Conservation (phyloP, 805 yeast species). For the Sugiyamaella lignohabitans region DNA sequence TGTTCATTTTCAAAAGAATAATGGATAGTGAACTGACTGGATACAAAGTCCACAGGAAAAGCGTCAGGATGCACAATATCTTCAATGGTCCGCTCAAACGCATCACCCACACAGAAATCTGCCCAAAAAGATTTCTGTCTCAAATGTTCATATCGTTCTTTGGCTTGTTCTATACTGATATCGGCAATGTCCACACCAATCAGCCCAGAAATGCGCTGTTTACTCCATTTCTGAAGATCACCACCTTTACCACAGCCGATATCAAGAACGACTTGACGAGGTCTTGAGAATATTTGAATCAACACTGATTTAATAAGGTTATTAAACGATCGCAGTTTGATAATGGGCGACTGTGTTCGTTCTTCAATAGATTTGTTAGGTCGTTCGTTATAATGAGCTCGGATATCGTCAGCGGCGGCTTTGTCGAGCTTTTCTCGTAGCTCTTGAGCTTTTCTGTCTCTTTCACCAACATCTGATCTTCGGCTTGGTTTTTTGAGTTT, state of each 20-base stretch:
- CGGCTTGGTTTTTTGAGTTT: conserved; percentile 19
- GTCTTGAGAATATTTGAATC: conserved; percentile 55
- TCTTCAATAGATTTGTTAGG: conserved; percentile 55
- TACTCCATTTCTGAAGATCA: conserved; percentile 83
- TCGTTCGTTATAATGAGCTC: conserved; percentile 80
- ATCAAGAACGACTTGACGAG: conserved; percentile 55
- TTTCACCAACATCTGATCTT: conserved; percentile 11
- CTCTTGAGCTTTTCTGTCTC: conserved; percentile 1
- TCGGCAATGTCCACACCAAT: conserved; percentile 92
- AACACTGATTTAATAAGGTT: conserved; percentile 85
- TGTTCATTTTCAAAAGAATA: conserved; percentile 87
- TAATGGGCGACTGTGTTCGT: conserved; percentile 74
- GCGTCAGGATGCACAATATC: conserved; percentile 64
- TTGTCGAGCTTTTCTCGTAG: background rate
- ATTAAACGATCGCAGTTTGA: conserved; percentile 80
- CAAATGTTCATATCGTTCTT: conserved; percentile 60
- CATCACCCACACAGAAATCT: conserved; percentile 87
- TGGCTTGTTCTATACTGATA: conserved; percentile 79
- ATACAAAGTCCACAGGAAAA: conserved; percentile 81
- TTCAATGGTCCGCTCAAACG: conserved; percentile 66
- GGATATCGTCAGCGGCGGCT: conserved; percentile 35
- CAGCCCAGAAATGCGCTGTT: conserved; percentile 63
- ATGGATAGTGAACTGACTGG: conserved; percentile 89
- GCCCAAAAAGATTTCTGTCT: conserved; percentile 55
- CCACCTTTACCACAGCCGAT: conserved; percentile 99